Evolutionary conservation across 2,329 filamentous ascomycete genomes (phyloP), one percentile per base, ranked within the genome.

Genomic region (Trichoderma sp.): DNA sequence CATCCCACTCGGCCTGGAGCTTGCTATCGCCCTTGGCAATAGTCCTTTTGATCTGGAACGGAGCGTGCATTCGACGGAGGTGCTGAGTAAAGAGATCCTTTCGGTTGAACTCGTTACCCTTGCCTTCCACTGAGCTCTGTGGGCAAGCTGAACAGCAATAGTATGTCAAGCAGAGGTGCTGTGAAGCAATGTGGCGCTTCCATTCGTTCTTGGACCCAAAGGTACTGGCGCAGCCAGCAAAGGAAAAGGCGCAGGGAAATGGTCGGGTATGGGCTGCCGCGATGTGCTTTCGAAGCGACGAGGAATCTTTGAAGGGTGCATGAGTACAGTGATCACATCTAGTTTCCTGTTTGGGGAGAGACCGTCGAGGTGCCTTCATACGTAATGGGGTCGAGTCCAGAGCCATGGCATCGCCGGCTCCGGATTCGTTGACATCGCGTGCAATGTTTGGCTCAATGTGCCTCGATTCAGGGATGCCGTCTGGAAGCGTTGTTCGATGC

Each of bases 81-180:
- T 99, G 94, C 76, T 98, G 94, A 0, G 92, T 94, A 78, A 97
- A 99, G 13, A 99, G 86, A 76, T 98, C 94, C 77, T 97, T 97
- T 73, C 94, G 90, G 78, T 97, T 97, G 79, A 97, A 97, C 77
- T 90, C 88, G 70, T 88, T 88, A 4, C 84, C 85, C 70, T 86
- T 87, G 37, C 86, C 85, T 68, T 88, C 86, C 0, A 80, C 78
- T 2, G 81, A 81, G 67, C 79, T 83, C 67, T 84, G 82, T 0
- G 86, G 84, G 68, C 88, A 90, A 2, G 84, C 81, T 0, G 88
- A 89, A 71, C 88, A 90, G 22, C 88, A 84, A 72, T 90, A 90
- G 71, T 86, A 90, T 58, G 86, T 85, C 19, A 90, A 76, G 71
- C 88, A 90, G 25, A 99, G 85, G 79, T 99, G 95, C 73, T 97